Base-by-base conservation (phyloP, 257 asterid species). In the Solanum corneliomulleri region DNA sequence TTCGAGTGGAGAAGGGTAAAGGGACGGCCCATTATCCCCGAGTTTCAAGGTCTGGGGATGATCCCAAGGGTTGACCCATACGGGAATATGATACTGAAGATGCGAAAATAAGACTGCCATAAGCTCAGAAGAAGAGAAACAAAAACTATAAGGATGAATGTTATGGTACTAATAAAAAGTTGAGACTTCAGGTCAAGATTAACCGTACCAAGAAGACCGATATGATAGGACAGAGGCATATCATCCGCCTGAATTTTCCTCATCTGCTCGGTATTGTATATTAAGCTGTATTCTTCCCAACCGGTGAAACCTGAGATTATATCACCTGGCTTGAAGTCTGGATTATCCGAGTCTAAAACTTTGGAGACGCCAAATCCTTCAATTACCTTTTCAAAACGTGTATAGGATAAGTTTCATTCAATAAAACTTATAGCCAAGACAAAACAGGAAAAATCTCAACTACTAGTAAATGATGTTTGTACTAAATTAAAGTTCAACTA, bases 281-380 rank as follows among this genome's bases (percentile, higher is more conserved):
- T 89, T 80, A 96, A 93, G 91, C 93, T 95, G 95, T 96, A 95
- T 45, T 96, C 98, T 90, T 96, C 99, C 99, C 99, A 96, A 20
- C 98, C 94, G 1, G 99, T 96, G 33, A 95, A 88, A 49, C 99
- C 96, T 5, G 97, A 93, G 66, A 96, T 87, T 83, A 96, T 80
- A 84, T 96, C 99, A 20, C 98, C 99, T 4, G 93, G 89, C 88
- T 89, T 96, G 89, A 92, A 93, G 76, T 91, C 86, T 44, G 95
- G 94, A 90, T 93, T 87, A 86, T 93, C 98, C 10, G 99, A 96
- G 88, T 92, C 94, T 33, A 96, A 9, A 69, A 96, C 98, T 89
- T 90, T 89, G 42, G 94, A 94, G 84, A 94, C 98, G 35, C 99
- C 99, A 37, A 94, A 96, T 78, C 99, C 99, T 92, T 95, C 94